These are phyloP conservation scores for Spergularia bocconei DNA, from an alignment of 148 eudicot genomes.

Conservation along the genomic window DNA sequence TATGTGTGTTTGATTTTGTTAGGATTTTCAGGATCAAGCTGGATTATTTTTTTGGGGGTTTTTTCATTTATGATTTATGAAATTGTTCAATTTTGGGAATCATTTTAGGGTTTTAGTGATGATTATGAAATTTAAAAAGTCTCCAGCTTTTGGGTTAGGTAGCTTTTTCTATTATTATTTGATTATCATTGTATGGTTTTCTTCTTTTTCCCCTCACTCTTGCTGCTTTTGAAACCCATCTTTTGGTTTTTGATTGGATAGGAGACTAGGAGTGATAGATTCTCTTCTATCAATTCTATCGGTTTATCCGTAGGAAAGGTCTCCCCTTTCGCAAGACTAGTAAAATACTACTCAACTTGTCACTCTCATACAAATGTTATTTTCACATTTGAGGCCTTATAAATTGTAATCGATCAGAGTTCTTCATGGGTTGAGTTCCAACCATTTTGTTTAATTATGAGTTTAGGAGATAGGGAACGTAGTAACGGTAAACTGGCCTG, in stretches of 20 bases:
- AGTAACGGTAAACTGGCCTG: background rate
- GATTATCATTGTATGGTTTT: background rate
- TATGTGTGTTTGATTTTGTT: background rate
- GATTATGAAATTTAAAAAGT: background rate
- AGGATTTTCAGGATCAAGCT: background rate
- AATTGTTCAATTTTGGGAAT: background rate
- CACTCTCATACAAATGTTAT: background rate
- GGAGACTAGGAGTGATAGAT: too few relatives aligned
- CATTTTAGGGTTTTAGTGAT: background rate
- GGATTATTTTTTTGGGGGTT: background rate
- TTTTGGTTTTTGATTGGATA: background rate
- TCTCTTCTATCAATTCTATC: background rate
- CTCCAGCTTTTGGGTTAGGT: slow-evolving; percentile 5
- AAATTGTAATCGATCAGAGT: too few relatives aligned
- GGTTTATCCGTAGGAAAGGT: background rate
- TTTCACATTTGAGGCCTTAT: background rate
- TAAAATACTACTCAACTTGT: background rate
- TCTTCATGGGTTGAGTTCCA: too few relatives aligned
- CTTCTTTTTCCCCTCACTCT: background rate
- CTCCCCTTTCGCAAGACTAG: background rate
- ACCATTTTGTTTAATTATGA: background rate
- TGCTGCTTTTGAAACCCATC: slow-evolving; percentile 1
- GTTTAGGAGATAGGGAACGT: background rate
- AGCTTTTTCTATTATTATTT: slow-evolving; percentile 10
- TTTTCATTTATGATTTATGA: background rate